Conservation (phyloP, 306 rosid genomes). For the Quercus glauca region DNA sequence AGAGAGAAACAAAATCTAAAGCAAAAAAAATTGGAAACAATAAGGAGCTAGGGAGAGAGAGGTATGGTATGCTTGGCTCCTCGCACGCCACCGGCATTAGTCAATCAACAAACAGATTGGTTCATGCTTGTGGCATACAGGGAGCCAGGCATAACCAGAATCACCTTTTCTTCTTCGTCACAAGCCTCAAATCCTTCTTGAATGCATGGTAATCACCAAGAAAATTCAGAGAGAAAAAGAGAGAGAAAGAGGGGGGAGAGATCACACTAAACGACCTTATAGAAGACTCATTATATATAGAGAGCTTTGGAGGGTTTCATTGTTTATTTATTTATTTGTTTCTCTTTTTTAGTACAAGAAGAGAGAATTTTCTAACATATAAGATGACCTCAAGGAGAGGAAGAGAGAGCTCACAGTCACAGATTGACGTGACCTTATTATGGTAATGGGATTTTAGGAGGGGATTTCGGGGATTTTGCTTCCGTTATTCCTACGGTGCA, state of each 20-base stretch:
- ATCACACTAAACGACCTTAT: not conserved
- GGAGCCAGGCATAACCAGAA: slow-evolving; percentile 40
- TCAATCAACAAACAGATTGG: slow-evolving; percentile 20
- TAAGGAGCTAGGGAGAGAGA: not conserved
- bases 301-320: no score
- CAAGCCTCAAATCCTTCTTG: not conserved
- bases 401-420: not conserved
- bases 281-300: no score
- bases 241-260: not conserved
- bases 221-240: not conserved
- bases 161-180: not conserved
- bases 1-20: not conserved
- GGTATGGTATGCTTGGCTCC: slow-evolving; percentile 42
- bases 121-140: slow-evolving; percentile 42
- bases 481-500: not conserved
- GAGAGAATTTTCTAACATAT: no score
- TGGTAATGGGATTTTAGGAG: not conserved
- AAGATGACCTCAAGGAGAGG: not conserved
- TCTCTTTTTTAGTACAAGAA: no score
- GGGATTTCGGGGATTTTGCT: not conserved
- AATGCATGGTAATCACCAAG: not conserved
- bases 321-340: no score
- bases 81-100: slow-evolving; percentile 32
- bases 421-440: not conserved
- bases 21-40: not conserved